Evolutionary conservation across 2,329 filamentous ascomycete genomes (phyloP), one percentile per base, ranked within the genome.

Genomic region (Gyromitra esculenta): DNA sequence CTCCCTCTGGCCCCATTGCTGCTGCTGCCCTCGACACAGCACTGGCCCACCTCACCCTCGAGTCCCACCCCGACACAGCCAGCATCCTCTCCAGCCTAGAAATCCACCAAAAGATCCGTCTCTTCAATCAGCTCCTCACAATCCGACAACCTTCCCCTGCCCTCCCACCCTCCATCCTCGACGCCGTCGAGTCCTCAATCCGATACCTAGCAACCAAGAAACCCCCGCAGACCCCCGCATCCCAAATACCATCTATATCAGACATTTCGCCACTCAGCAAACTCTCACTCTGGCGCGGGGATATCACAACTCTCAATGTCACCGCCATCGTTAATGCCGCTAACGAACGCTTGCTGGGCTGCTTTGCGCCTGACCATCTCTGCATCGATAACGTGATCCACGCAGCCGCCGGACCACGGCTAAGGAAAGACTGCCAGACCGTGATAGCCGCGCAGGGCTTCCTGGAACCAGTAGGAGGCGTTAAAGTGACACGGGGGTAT

Each of bases 361-460:
- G 83, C 76, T 84, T 84, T 71, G 80, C 81, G 66, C 82, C 82
- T 0, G 76, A 68, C 0, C 83, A 83, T 62, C 80, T 76, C 18
- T 84, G 83, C 65, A 84, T 84, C 64, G 83, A 84, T 76, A 83
- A 83, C 63, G 80, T 82, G 0, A 84, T 84, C 54, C 82, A 84
- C 70, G 78, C 81, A 0, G 77, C 75, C 21, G 82, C 83, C 0
- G 82, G 82, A 0, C 83, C 83, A 1, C 77, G 81, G 11, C 70
- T 84, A 4, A 80, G 83, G 25, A 73, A 82, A 6, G 82, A 81
- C 65, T 84, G 82, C 66, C 75, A 75, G 56, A 77, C 78, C 1
- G 69, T 81, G 15, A 83, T 83, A 80, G 67, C 67, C 1, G 45
- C 66, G 1, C 80, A 81, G 52, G 79, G 77, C 5, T 65, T 45